Evolutionary conservation across 768 basidiomycete species (phyloP), one percentile per base, ranked within the genome.

Genomic region (Leccinum imitatum): DNA sequence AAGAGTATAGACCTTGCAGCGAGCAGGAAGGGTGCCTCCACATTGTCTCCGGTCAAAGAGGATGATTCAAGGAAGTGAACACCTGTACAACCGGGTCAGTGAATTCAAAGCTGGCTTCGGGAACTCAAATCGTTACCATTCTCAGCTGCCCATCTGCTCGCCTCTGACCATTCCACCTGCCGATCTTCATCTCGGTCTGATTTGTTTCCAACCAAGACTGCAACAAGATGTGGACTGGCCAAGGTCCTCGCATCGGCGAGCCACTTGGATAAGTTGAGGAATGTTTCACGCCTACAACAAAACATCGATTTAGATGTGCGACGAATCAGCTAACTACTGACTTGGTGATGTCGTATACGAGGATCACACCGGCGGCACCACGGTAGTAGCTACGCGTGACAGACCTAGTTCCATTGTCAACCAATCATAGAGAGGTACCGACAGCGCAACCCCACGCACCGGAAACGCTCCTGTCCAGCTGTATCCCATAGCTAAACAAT

Each of bases 321-420:
- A 63, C 30, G 19, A 46, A 52, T 30, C 35, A 58, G 25, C 14
- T 0, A 23, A 47, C 13, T 31, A 73, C 82, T 52, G 66, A 89
- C 90, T 86, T 92, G 54, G 93, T 94, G 68, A 95, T 95, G 77
- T 96, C 93, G 75, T 95, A 96, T 14, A 96, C 93, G 48, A 96
- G 84, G 54, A 96, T 88, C 37, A 90, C 93, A 21, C 93, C 92
- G 11, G 91, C 91, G 47, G 96, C 94, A 14, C 95, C 95, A 50
- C 95, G 87, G 76, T 98, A 98, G 75, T 98, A 98, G 67, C 93
- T 95, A 62, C 95, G 84, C 9, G 95, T 97, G 37, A 95, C 93
- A 23, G 92, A 93, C 66, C 92, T 92, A 65, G 57, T 57, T 64
- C 55, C 33, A 57, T 54, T 33, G 54, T 31, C 64, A 54, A 55